Evolutionary conservation across 1,284 basidiomycete genomes (phyloP), one percentile per base, ranked within the genome.

Genomic region (Dichomitus squalens): DNA sequence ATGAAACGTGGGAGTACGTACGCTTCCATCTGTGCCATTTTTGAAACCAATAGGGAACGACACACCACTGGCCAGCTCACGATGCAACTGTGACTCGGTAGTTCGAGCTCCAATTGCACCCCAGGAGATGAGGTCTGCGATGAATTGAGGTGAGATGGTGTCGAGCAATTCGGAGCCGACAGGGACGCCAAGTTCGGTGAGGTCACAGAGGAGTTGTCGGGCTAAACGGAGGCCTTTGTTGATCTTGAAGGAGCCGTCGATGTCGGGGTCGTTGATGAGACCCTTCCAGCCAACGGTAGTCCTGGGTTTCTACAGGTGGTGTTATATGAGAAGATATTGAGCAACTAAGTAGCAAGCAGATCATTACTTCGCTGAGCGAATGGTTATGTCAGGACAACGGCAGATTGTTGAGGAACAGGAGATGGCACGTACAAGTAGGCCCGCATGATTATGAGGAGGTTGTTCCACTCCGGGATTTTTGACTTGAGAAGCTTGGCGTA

Each of bases 41-140:
- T 99, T 99, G 88, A 99, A 99, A n/a, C 96, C 93, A 61, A 94
- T 90, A 12, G 93, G 92, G 84, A 93, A 93, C 49, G 91, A 93
- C 31, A 90, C 85, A 70, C 92, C 93, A n/a, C 86, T 90, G 3
- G 93, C 92, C 50, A 96, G 88, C 76, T 97, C 95, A 58, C 95
- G 87, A 70, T 96, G 95, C 9, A 97, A 85, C 72, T 97, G 95
- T 4, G 89, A 92, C 75, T 97, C 92, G 54, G 96, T 99, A 14
- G 96, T 99, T 54, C 96, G 84, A 2, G 97, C 96, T 41, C 96
- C 96, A 63, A 98, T 98, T 5, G 96, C 96, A 49, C 96, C 96
- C 96, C 96, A 99, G 51, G 93, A 93, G 70, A 90, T 90, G 54
- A 97, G 79, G 68, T 89, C 90, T 44, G 87, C 79, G 47, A 92